Percentiles rank a stretch among this genome's conserved stretches.
Conservation (phyloP, 345 rosid genomes). For the Populus ilicifolia region DNA sequence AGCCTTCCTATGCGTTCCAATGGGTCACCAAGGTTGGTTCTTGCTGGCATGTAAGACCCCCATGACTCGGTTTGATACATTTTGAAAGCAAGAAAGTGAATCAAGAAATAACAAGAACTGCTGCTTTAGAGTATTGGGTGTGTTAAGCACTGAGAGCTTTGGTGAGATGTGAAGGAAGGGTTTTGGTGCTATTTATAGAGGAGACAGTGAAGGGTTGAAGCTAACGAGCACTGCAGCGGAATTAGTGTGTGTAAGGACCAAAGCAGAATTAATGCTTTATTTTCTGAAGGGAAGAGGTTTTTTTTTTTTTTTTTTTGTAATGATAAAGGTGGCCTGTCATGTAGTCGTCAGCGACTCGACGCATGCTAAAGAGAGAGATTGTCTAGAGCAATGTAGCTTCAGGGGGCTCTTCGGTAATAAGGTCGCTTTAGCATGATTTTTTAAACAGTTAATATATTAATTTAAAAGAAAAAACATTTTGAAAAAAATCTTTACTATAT, state of each 20-base stretch:
- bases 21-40: conserved; percentile 31
- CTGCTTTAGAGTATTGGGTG: too few species aligned
- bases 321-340: not conserved
- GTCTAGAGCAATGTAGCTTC: too few species aligned
- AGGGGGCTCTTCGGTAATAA: too few species aligned
- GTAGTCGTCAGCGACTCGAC: conserved; percentile 26
- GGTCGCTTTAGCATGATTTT: too few species aligned
- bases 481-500: too few species aligned
- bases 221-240: not conserved
- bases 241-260: not conserved
- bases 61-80: conserved; percentile 61
- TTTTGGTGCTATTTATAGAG: conserved; percentile 46
- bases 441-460: too few species aligned
- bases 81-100: conserved; percentile 2
- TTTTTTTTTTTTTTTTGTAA: not conserved
- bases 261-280: too few species aligned
- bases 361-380: conserved; percentile 24
- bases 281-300: not conserved
- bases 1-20: conserved; percentile 56
- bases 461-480: too few species aligned
- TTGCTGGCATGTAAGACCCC: conserved; percentile 44
- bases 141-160: conserved; percentile 8
- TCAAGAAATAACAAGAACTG: not conserved
- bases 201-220: not conserved
- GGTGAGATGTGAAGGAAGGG: conserved; percentile 18